Conservation (phyloP, 2,329 filamentous ascomycete species). For the Xylariales sp. region DNA sequence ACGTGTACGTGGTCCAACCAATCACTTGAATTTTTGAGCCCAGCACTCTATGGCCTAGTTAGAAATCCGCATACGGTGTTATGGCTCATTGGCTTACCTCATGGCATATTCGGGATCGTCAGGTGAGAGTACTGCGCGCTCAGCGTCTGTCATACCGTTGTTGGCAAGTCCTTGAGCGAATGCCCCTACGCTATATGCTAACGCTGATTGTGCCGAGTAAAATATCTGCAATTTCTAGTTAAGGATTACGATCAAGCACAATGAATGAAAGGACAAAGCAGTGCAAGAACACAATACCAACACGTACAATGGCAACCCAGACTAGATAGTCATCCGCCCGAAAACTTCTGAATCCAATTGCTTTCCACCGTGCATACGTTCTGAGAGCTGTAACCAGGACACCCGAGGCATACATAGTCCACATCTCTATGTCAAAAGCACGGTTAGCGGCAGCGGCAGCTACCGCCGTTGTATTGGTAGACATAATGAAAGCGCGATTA, state of each 20-base stretch:
- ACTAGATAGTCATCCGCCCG: constrained; percentile 29
- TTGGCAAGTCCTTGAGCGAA: constrained; percentile 45
- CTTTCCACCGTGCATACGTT: constrained; percentile 24
- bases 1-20: constrained; percentile 49
- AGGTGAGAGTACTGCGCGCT: constrained; percentile 36
- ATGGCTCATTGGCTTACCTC: constrained; percentile 8
- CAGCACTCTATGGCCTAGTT: constrained; percentile 27
- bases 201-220: constrained; percentile 42
- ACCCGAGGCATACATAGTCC: constrained; percentile 26
- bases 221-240: constrained; percentile 39
- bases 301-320: constrained; percentile 21
- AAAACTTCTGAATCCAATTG: constrained; percentile 23
- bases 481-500: background rate
- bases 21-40: constrained; percentile 49
- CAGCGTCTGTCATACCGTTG: constrained; percentile 45
- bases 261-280: too few relatives aligned
- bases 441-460: constrained; percentile 1
- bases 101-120: constrained; percentile 35
- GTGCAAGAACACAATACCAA: too few relatives aligned
- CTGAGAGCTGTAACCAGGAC: constrained; percentile 25
- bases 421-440: constrained; percentile 10
- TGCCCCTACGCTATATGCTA: constrained; percentile 43
- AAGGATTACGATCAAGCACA: too few relatives aligned
- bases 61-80: background rate
- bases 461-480: background rate